A percentile compares a stretch with the other conserved stretches of the same genome.
phyloP scores from a whole-genome alignment of 1,284 basidiomycete species.

The Ceratobasidium sp. region DNA sequence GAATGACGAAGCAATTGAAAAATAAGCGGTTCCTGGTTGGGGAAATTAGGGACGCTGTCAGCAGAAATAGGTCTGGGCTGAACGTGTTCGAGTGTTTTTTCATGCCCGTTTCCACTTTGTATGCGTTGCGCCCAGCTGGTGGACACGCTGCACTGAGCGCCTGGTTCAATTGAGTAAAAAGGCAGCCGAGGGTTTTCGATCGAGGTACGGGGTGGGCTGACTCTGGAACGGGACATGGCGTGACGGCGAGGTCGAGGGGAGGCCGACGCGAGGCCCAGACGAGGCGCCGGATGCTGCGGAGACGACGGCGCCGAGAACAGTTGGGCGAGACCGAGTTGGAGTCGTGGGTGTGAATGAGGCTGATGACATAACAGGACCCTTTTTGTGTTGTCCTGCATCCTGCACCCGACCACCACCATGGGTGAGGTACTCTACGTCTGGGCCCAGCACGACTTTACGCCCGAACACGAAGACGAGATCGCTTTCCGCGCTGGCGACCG shows the following conservation, averaged over 20 bases:
- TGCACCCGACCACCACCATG: constrained; percentile 27
- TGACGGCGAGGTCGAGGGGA: constrained; percentile 4
- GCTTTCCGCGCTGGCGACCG: constrained; percentile 86
- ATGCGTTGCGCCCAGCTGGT: not conserved
- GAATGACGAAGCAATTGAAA: not conserved
- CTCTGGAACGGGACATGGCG: not conserved
- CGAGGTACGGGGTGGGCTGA: not conserved
- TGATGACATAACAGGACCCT: constrained; percentile 22
- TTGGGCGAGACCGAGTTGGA: not conserved
- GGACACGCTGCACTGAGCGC: no score
- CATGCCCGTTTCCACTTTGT: not conserved
- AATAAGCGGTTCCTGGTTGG: not conserved
- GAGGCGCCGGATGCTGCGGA: not conserved
- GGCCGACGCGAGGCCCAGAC: not conserved
- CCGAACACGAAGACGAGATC: constrained; percentile 95
- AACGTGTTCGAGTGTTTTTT: not conserved
- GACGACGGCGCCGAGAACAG: not conserved
- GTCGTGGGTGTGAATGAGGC: constrained; percentile 14
- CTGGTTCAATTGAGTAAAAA: not conserved
- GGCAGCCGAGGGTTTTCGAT: constrained; percentile 1
- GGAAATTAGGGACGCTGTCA: not conserved
- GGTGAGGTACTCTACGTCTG: constrained; percentile 67
- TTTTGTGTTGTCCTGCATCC: not conserved
- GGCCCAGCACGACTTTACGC: constrained; percentile 85
- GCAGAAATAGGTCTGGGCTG: not conserved